A percentile compares a stretch with the other conserved stretches of the same genome.
Conservation (phyloP, 2,329 filamentous ascomycete genomes). For the Penicillium sp. region DNA sequence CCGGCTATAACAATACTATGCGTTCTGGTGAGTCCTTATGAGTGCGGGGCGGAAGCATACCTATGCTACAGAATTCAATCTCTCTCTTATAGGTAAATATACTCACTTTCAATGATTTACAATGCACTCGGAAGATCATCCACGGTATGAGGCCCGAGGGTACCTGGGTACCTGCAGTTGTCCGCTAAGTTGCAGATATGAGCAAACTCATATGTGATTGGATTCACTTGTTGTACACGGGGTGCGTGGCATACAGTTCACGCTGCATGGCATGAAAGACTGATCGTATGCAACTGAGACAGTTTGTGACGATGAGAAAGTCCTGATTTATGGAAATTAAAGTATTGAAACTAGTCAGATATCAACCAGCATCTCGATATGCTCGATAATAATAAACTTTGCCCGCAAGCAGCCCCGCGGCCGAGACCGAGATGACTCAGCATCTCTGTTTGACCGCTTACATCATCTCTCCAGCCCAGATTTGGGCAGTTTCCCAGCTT, state of each 20-base stretch:
- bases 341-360: neutral
- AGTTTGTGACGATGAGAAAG: neutral
- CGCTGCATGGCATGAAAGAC: neutral
- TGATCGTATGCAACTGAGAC: neutral
- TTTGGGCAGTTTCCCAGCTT: constrained; percentile 10
- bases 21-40: no score
- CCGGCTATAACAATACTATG: no score
- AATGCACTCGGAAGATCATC: neutral
- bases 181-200: neutral
- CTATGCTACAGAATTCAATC: no score
- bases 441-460: constrained; percentile 19
- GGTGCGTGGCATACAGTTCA: neutral
- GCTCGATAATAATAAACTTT: neutral
- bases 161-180: neutral
- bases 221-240: neutral
- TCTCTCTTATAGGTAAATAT: no score
- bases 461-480: constrained; percentile 19
- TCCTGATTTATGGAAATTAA: no score
- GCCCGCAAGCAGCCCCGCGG: neutral
- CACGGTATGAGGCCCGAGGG: neutral
- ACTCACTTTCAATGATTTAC: neutral
- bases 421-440: constrained; percentile 15
- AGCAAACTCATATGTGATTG: neutral
- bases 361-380: no score
- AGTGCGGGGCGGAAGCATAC: no score